Evolutionary conservation across 2,329 filamentous ascomycete species (phyloP).

Genomic region (Atkinsonella hypoxylon): DNA sequence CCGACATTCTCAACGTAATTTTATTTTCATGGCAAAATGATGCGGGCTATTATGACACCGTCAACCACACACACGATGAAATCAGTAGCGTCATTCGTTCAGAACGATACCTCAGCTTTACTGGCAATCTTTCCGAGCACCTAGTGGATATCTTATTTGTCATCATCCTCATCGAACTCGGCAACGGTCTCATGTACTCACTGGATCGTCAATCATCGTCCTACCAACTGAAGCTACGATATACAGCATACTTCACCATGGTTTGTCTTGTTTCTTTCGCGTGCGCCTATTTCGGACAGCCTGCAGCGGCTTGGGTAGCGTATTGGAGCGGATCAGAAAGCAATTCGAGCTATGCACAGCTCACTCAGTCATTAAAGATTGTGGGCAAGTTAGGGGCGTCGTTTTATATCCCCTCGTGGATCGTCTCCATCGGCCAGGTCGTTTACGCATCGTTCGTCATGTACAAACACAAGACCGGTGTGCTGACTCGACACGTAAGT

Average conservation of each 20-base stretch:
- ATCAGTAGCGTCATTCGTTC: slow-evolving; percentile 6
- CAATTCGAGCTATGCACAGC: slow-evolving; percentile 7
- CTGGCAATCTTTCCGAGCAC: slow-evolving; percentile 7
- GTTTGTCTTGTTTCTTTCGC: background rate
- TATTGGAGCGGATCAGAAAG: slow-evolving; percentile 7
- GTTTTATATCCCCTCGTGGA: slow-evolving; percentile 7
- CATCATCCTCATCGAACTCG: slow-evolving; percentile 5
- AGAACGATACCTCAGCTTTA: slow-evolving; percentile 7
- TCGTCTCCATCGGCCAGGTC: slow-evolving; percentile 4
- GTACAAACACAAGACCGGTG: slow-evolving; percentile 6
- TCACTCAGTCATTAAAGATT: slow-evolving; percentile 6
- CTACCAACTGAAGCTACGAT: slow-evolving; percentile 4
- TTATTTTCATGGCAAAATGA: slow-evolving; percentile 8
- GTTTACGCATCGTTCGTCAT: slow-evolving; percentile 7
- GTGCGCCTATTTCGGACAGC: slow-evolving; percentile 7
- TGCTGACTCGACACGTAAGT: slow-evolving; percentile 5
- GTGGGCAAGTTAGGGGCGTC: slow-evolving; percentile 5
- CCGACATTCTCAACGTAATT: slow-evolving; percentile 6
- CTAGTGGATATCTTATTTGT: slow-evolving; percentile 4
- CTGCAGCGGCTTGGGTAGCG: slow-evolving; percentile 5
- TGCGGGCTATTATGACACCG: slow-evolving; percentile 6
- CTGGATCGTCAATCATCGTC: slow-evolving; percentile 1
- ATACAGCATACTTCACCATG: background rate
- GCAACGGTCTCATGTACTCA: slow-evolving; percentile 6
- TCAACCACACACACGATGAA: slow-evolving; percentile 5